A percentile compares a stretch with the other conserved stretches of the same genome.
These are phyloP conservation scores for Rhizophora apiculata DNA, from an alignment of 345 rosid genomes.

Conservation along the genomic window DNA sequence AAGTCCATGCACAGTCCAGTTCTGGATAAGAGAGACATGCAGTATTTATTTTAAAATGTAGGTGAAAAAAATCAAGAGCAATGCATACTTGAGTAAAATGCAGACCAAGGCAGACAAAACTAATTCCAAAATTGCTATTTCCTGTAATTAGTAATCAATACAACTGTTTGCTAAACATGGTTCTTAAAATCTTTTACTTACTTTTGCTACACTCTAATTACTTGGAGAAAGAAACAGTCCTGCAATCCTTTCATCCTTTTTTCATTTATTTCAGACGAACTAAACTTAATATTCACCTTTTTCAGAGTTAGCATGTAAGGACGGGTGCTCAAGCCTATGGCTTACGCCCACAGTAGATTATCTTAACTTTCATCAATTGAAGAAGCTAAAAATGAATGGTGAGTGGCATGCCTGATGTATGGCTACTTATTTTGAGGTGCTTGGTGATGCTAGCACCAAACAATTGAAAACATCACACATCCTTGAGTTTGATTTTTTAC, in stretches of 20 bases:
- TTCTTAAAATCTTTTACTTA: neutral
- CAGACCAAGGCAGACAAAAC: neutral
- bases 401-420: neutral
- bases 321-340: neutral
- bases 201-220: neutral
- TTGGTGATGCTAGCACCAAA: neutral
- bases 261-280: neutral
- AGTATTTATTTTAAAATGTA: neutral
- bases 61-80: neutral
- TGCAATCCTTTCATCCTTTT: neutral
- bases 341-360: no score
- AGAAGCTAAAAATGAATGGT: neutral
- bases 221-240: neutral
- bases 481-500: neutral
- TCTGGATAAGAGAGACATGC: slow-evolving; percentile 46
- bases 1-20: slow-evolving; percentile 97
- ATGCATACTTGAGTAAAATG: neutral
- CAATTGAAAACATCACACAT: neutral
- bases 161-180: no score
- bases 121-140: neutral
- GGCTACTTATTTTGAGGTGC: neutral
- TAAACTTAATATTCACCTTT: neutral
- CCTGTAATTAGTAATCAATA: neutral
- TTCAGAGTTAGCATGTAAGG: neutral
- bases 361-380: neutral